Conservation (phyloP, 2,329 filamentous ascomycete species). For the Penicillium thymicola region DNA sequence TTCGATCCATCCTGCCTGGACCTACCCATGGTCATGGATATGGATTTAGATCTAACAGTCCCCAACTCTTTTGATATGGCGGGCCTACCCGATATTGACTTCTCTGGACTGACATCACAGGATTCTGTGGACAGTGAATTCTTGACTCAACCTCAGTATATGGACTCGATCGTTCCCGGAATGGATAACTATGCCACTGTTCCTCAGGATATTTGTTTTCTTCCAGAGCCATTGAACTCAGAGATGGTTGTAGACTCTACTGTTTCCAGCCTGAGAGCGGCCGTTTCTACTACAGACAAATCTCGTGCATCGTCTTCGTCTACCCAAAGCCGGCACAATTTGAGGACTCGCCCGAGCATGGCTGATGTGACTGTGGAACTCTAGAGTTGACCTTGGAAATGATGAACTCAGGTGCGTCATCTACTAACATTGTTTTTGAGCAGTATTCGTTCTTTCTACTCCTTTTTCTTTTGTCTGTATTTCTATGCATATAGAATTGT, state of each 20-base stretch:
- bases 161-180: not conserved
- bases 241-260: not conserved
- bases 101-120: not conserved
- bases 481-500: not conserved
- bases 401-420: not conserved
- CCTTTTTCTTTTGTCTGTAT: not conserved
- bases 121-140: not conserved
- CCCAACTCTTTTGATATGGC: not conserved
- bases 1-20: not conserved
- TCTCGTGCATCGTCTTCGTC: not conserved
- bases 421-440: not conserved
- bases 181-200: not conserved
- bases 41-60: not conserved
- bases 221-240: not conserved
- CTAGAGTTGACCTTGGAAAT: not conserved
- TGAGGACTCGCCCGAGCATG: not conserved
- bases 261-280: too few species aligned
- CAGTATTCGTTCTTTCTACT: not conserved
- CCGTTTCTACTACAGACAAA: not conserved
- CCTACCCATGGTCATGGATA: not conserved
- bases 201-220: not conserved
- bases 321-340: not conserved
- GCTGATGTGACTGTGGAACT: not conserved
- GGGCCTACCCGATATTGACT: not conserved
- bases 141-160: not conserved